Evolutionary conservation across 1,284 basidiomycete genomes (phyloP), one percentile per base, ranked within the genome.

Genomic region (Ganoderma leucocontextum): DNA sequence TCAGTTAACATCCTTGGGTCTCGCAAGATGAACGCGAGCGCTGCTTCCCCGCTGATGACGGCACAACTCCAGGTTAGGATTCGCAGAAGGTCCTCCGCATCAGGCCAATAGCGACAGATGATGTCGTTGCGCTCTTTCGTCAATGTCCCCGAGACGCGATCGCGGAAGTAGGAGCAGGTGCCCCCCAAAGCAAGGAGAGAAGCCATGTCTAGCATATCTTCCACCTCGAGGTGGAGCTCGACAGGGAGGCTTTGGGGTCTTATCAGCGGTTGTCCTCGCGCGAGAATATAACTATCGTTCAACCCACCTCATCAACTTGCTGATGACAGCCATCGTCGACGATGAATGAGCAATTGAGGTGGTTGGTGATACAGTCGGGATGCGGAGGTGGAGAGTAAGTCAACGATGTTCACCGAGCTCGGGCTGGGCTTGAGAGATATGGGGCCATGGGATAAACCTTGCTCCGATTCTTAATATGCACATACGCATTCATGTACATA

Each of bases 251-350:
- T 47, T n/a, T 19, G 19, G 9, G 12, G 17, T 47, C 7, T 47
- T 47, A 47, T n/a, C n/a, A n/a, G n/a, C n/a, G n/a, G n/a, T n/a
- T n/a, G n/a, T n/a, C n/a, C n/a, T n/a, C n/a, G n/a, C n/a, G n/a
- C n/a, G n/a, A n/a, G n/a, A n/a, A n/a, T n/a, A n/a, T n/a, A n/a
- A n/a, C n/a, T n/a, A n/a, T n/a, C n/a, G n/a, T n/a, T n/a, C n/a
- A n/a, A n/a, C n/a, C n/a, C n/a, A 52, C 49, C 49, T 52, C 49
- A 52, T 25, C 6, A 52, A 19, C 25, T 52, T 52, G 49, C 49
- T 52, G 22, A 29, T 22, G 13, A 52, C 10, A 52, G 49, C 49
- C 49, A 52, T 52, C 2, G n/a, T n/a, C n/a, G n/a, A n/a, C n/a
- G n/a, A n/a, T n/a, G n/a, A n/a, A n/a, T n/a, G n/a, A n/a, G n/a